phyloP scores from a whole-genome alignment of 305 asterid species.

The Fraxinus sp. region DNA sequence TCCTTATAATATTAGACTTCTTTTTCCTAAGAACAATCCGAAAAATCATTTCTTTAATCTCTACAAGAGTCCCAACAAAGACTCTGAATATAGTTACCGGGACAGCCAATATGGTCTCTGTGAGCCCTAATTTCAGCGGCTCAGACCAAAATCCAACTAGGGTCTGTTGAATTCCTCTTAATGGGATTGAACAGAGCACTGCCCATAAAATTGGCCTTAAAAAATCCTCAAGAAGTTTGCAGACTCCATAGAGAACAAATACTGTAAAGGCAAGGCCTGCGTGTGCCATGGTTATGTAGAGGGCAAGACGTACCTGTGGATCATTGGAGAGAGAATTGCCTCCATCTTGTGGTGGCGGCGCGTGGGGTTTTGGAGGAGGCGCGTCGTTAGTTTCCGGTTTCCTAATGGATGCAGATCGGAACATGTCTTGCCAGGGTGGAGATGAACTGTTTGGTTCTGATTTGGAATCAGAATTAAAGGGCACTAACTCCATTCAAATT shows the following conservation, averaged over 20 bases:
- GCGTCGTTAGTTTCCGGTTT: constrained; percentile 51
- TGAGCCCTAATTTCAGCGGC: constrained; percentile 81
- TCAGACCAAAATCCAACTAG: constrained; percentile 86
- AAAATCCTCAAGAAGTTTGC: constrained; percentile 76
- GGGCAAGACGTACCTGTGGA: constrained; percentile 90
- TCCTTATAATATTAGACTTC: constrained; percentile 34
- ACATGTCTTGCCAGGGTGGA: constrained; percentile 93
- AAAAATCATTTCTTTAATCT: constrained; percentile 50
- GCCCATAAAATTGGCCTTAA: constrained; percentile 88
- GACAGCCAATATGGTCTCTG: constrained; percentile 78
- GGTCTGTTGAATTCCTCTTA: constrained; percentile 79
- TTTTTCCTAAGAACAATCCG: constrained; percentile 50
- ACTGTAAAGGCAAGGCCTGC: constrained; percentile 72
- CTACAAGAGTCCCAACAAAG: constrained; percentile 76
- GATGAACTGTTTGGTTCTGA: constrained; percentile 40
- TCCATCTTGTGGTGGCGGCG: constrained; percentile 12
- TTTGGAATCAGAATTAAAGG: constrained; percentile 57
- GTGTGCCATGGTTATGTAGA: constrained; percentile 96
- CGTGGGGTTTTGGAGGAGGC: constrained; percentile 29
- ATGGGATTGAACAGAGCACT: constrained; percentile 84
- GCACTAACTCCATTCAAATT: constrained; percentile 54
- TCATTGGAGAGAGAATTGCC: constrained; percentile 49
- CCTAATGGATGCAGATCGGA: constrained; percentile 81
- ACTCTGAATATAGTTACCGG: constrained; percentile 76
- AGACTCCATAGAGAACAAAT: constrained; percentile 66